Conservation (phyloP, 106 monocot genomes). For the Dendrobium officinale region DNA sequence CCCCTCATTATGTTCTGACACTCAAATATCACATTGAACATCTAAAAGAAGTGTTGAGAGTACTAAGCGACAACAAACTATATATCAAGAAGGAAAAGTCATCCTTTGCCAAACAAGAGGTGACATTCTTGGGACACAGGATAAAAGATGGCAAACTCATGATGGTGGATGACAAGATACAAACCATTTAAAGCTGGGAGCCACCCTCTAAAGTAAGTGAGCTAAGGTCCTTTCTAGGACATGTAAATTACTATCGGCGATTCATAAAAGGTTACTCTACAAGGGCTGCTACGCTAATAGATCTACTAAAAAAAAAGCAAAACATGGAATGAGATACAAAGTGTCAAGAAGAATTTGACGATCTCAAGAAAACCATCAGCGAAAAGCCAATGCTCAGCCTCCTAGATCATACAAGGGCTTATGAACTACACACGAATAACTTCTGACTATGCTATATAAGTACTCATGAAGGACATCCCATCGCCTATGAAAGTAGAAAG, state of each 20-base stretch:
- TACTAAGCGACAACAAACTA: too few species aligned
- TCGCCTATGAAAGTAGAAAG: not conserved
- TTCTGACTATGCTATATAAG: not conserved
- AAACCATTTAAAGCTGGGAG: not conserved
- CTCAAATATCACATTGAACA: too few species aligned
- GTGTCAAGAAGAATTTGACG: not conserved
- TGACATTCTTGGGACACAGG: too few species aligned
- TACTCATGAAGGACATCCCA: not conserved
- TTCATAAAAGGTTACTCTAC: not conserved
- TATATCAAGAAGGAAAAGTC: too few species aligned
- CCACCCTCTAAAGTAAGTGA: not conserved
- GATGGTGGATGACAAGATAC: too few species aligned
- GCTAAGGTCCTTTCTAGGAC: conserved; percentile 1
- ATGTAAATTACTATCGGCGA: not conserved
- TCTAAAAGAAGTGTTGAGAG: too few species aligned
- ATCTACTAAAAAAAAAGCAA: not conserved
- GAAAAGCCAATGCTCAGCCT: not conserved
- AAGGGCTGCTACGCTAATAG: not conserved
- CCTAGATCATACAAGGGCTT: not conserved
- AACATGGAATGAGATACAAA: not conserved
- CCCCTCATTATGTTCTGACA: too few species aligned
- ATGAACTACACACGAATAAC: not conserved
- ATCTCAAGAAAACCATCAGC: not conserved
- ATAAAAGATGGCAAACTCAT: too few species aligned
- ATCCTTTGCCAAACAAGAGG: too few species aligned